Conservation (phyloP, 345 rosid species). For the Arabis alpina region DNA sequence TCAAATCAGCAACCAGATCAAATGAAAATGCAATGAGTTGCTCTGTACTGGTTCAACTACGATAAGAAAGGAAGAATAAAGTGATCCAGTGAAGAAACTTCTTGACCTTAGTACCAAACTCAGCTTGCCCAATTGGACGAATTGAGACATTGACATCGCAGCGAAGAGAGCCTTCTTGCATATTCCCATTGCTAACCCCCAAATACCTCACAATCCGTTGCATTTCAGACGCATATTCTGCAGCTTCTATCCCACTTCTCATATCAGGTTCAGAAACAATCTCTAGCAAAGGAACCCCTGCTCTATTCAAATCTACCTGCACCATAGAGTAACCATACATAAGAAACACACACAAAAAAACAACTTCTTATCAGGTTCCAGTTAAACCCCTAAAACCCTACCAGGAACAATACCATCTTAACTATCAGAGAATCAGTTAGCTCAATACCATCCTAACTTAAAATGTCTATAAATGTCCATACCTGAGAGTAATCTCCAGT, state of each 20-base stretch:
- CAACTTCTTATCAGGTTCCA: conserved; percentile 7
- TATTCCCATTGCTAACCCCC: conserved; percentile 88
- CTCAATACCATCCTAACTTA: neutral
- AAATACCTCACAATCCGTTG: conserved; percentile 87
- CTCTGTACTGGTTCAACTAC: neutral
- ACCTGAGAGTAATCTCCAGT: conserved; percentile 78
- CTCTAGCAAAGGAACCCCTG: conserved; percentile 97
- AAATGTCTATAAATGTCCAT: conserved; percentile 14
- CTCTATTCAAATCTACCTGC: conserved; percentile 94
- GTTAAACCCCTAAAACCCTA: conserved; percentile 33
- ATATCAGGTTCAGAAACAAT: conserved; percentile 98
- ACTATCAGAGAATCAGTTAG: no score
- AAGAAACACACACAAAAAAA: conserved; percentile 23
- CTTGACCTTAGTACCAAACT: conserved; percentile 90
- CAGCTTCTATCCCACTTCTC: conserved; percentile 87
- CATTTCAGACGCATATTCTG: conserved; percentile 82
- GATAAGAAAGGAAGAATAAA: neutral
- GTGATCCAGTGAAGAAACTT: conserved; percentile 25
- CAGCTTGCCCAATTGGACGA: conserved; percentile 74
- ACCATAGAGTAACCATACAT: conserved; percentile 13
- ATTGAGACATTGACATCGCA: conserved; percentile 96
- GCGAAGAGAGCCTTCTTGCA: conserved; percentile 96
- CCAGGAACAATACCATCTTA: neutral
- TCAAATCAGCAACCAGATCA: neutral
- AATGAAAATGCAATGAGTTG: conserved; percentile 16